Conservation (phyloP, 164 flowering plant species). For the Piper betle region DNA sequence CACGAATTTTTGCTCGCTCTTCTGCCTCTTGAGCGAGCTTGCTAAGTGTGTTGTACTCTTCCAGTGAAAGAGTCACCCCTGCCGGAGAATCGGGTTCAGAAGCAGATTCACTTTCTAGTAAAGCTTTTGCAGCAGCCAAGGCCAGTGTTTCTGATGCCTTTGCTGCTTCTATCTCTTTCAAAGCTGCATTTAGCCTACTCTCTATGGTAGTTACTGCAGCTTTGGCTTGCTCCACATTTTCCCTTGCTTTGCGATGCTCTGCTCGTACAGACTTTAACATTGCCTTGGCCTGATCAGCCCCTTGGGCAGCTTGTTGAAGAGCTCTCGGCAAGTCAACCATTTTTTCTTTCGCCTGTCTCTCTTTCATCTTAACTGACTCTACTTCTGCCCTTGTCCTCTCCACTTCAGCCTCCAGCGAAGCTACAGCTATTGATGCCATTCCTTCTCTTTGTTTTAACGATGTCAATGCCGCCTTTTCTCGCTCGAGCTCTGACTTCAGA, state of each 20-base stretch:
- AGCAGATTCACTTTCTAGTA: constrained; percentile 68
- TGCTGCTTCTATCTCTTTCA: constrained; percentile 84
- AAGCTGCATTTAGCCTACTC: constrained; percentile 60
- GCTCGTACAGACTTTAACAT: constrained; percentile 39
- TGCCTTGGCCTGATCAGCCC: constrained; percentile 61
- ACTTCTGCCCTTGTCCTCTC: constrained; percentile 46
- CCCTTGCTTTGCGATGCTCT: constrained; percentile 54
- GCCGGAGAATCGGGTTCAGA: constrained; percentile 19
- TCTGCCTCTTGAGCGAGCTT: constrained; percentile 80
- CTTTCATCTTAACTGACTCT: constrained; percentile 43
- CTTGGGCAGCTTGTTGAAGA: constrained; percentile 62
- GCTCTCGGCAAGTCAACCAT: constrained; percentile 66
- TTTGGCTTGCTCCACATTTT: constrained; percentile 69
- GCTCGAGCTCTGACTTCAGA: constrained; percentile 53
- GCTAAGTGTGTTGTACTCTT: constrained; percentile 71
- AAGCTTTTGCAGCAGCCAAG: constrained; percentile 68
- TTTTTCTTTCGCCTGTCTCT: constrained; percentile 59
- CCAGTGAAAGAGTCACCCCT: constrained; percentile 63
- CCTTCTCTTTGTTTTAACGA: constrained; percentile 72
- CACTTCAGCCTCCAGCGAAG: constrained; percentile 79
- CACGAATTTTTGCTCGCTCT: constrained; percentile 57
- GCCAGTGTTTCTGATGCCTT: constrained; percentile 77
- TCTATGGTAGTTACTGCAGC: constrained; percentile 58
- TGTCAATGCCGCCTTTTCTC: constrained; percentile 50
- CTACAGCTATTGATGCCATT: constrained; percentile 67